Evolutionary conservation across 805 yeast species (phyloP), one percentile per base, ranked within the genome.

Genomic region (Suhomyces vadensis): DNA sequence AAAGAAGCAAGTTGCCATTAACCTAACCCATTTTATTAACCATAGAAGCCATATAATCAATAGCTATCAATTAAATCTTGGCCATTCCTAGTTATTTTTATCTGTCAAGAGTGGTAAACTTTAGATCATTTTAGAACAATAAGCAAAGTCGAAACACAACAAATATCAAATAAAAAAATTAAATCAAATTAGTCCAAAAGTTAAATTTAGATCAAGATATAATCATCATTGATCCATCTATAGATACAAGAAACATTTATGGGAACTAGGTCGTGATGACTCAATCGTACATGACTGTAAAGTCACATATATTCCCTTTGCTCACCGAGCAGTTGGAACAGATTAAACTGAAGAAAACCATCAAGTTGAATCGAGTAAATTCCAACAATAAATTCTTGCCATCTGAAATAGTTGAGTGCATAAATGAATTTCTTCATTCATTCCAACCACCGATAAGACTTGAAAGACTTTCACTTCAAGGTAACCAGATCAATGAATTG

Each of bases 391-490:
- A 42, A 31, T 17, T 36, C 25, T 14, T 26, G 10, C 10, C 39
- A 5, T 9, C 35, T 3, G 55, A 50, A 5, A 48, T 44, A 10
- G 31, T 52, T 10, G 55, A 47, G n/a, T 31, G 26, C n/a, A 41
- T 52, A 4, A 39, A 50, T 37, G 54, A 50, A 31, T 51, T 45
- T 31, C 17, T 50, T 5, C 19, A 41, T 26, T 43, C 48, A 19
- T 47, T 41, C 42, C 40, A 41, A 14, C 53, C 53, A 6, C 50
- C 55, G 6, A 29, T 52, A 23, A 47, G 41, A 19, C 29, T 77
- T 4, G 78, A 76, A 44, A 74, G 81, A 52, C 63, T 85, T 7
- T 75, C 82, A 2, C 55, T 85, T 16, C 78, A 81, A 43, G 71
- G 70, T 42, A 85, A 84, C 57, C 59, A 63, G 22, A 56, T 85